Evolutionary conservation across 306 rosid species (phyloP).

Genomic region (Corylus avellana): DNA sequence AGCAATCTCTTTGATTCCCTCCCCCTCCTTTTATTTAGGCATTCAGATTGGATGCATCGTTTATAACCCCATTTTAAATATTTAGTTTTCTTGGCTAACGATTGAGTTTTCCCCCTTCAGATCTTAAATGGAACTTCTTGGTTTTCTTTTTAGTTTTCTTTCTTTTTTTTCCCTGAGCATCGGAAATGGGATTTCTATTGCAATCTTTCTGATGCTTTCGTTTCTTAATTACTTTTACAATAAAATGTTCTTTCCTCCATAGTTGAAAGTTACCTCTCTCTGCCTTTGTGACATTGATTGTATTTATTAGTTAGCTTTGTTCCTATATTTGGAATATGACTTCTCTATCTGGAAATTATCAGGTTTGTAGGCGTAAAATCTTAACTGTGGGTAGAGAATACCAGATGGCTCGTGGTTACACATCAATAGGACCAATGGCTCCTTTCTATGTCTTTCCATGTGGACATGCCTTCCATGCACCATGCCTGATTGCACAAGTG

Average conservation of each 20-base stretch:
- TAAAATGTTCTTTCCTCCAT: not conserved
- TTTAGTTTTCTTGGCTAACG: not conserved
- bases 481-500: conserved; percentile 88
- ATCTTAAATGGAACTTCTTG: not conserved
- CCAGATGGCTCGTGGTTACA: conserved; percentile 64
- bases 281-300: not conserved
- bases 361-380: conserved; percentile 85
- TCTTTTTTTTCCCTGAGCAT: too few relatives aligned
- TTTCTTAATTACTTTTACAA: not conserved
- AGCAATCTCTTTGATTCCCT: not conserved
- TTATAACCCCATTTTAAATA: not conserved
- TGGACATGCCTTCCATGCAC: conserved; percentile 89
- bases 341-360: conserved; percentile 31
- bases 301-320: not conserved
- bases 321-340: conserved; percentile 27
- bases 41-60: not conserved
- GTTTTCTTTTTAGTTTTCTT: too few relatives aligned
- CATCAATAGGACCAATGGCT: conserved; percentile 86
- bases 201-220: conserved; percentile 8
- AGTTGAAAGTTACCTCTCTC: conserved; percentile 3
- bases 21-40: not conserved
- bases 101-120: not conserved
- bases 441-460: conserved; percentile 97
- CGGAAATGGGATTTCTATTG: not conserved
- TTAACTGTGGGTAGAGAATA: conserved; percentile 72